Evolutionary conservation across 2,329 filamentous ascomycete species (phyloP).

Genomic region (Pseudocercospora ulei): DNA sequence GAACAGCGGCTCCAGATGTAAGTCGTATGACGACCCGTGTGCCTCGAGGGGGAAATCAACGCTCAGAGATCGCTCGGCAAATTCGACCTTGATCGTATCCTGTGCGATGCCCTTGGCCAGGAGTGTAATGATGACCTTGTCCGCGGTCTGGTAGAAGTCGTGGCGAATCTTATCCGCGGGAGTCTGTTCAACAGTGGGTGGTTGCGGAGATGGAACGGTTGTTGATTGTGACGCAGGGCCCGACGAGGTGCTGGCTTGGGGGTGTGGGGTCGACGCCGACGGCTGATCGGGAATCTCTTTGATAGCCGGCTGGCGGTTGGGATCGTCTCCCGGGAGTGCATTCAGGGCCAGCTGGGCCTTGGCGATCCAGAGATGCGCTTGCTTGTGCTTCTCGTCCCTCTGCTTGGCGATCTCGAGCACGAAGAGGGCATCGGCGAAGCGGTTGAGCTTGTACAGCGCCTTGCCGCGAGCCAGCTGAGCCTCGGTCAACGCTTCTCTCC

Average conservation of each 20-base stretch:
- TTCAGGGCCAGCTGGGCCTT: constrained; percentile 48
- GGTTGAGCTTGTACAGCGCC: constrained; percentile 58
- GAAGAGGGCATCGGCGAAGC: constrained; percentile 64
- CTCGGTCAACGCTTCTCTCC: constrained; percentile 65
- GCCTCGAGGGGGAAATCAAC: constrained; percentile 49
- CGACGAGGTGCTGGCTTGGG: background rate
- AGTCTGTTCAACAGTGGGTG: constrained; percentile 33
- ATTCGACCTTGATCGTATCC: constrained; percentile 47
- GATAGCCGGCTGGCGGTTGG: constrained; percentile 39
- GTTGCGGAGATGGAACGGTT: constrained; percentile 1
- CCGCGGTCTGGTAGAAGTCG: constrained; percentile 58
- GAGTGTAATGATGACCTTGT: constrained; percentile 55
- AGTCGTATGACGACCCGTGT: constrained; percentile 49
- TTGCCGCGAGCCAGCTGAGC: constrained; percentile 73
- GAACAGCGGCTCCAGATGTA: constrained; percentile 57
- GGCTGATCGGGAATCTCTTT: constrained; percentile 46
- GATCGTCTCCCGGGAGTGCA: constrained; percentile 43
- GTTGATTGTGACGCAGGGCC: background rate
- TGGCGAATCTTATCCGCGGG: constrained; percentile 53
- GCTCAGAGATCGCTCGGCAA: constrained; percentile 42
- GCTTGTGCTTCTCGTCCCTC: constrained; percentile 46
- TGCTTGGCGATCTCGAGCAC: constrained; percentile 54
- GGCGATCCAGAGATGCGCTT: constrained; percentile 49
- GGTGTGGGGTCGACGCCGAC: background rate
- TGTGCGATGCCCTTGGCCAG: constrained; percentile 55